phyloP scores from a whole-genome alignment of 305 asterid genomes.

The Fraxinus nigra region DNA sequence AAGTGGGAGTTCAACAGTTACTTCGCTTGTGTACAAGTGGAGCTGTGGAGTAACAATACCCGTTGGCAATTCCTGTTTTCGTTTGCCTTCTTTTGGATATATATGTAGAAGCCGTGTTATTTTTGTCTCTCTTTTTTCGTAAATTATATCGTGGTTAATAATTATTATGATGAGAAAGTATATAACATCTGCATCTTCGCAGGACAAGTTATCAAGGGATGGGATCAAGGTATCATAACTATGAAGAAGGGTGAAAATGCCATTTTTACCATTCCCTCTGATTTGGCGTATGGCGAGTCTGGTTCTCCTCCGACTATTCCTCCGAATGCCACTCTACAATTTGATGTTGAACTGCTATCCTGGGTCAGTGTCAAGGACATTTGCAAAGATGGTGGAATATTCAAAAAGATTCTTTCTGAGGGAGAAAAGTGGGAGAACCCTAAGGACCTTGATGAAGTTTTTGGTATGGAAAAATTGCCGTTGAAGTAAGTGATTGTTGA shows the following conservation, averaged over 20 bases:
- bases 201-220: conserved; percentile 95
- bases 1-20: background rate
- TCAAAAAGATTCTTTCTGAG: conserved; percentile 63
- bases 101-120: background rate
- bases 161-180: background rate
- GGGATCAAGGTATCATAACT: conserved; percentile 88
- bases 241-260: conserved; percentile 96
- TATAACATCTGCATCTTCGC: conserved; percentile 12
- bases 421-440: conserved; percentile 96
- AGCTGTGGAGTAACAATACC: background rate
- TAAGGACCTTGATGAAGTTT: conserved; percentile 76
- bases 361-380: conserved; percentile 94
- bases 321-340: conserved; percentile 78
- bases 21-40: background rate
- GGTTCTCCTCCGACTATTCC: conserved; percentile 97
- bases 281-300: conserved; percentile 78
- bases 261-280: conserved; percentile 75
- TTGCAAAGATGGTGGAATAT: conserved; percentile 90
- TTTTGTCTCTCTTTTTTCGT: background rate
- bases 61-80: background rate
- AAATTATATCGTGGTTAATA: background rate
- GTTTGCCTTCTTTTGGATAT: background rate
- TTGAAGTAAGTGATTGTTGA: background rate
- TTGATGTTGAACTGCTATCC: conserved; percentile 81
- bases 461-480: conserved; percentile 38